A percentile compares a stretch with the other conserved stretches of the same genome.
These are phyloP conservation scores for Filobasidium floriforme DNA, from an alignment of 768 basidiomycete species.

Conservation along the genomic window DNA sequence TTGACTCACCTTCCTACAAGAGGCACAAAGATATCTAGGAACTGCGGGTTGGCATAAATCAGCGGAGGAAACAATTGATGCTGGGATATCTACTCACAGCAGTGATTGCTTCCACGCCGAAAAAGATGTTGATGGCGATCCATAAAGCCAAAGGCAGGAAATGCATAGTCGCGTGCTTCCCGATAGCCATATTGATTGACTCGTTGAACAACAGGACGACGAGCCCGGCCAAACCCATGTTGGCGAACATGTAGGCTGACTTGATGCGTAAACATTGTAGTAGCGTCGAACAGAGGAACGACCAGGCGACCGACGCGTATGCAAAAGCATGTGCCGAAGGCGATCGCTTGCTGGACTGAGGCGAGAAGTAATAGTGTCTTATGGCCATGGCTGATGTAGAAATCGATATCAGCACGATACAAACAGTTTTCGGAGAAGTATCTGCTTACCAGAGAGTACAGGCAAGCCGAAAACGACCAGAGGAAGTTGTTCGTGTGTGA, in stretches of 20 bases:
- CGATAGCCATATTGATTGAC: conserved; percentile 30
- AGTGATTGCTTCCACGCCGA: conserved; percentile 46
- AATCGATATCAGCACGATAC: conserved; percentile 20
- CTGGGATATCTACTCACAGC: conserved; percentile 28
- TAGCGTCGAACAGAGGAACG: conserved; percentile 51
- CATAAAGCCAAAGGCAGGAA: conserved; percentile 12
- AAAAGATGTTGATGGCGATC: conserved; percentile 11
- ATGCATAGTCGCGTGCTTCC: conserved; percentile 51
- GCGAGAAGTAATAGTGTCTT: conserved; percentile 11
- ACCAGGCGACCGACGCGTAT: conserved; percentile 57
- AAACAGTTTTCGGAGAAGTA: background rate
- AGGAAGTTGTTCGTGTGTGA: conserved; percentile 59
- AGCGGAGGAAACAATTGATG: conserved; percentile 37
- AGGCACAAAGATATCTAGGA: conserved; percentile 83
- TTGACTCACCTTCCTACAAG: conserved; percentile 55
- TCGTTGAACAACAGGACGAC: conserved; percentile 46
- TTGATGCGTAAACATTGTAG: conserved; percentile 61
- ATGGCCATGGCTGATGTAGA: conserved; percentile 6
- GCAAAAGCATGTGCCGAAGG: conserved; percentile 57
- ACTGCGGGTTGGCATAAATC: conserved; percentile 54
- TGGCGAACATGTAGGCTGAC: conserved; percentile 65
- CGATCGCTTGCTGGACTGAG: background rate
- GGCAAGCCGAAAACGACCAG: conserved; percentile 68
- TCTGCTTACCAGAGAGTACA: conserved; percentile 56
- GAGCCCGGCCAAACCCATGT: conserved; percentile 45